A percentile compares a stretch with the other conserved stretches of the same genome.
These are phyloP conservation scores for Aspergillus tubingensis DNA, from an alignment of 2,329 filamentous ascomycete genomes.

Conservation along the genomic window DNA sequence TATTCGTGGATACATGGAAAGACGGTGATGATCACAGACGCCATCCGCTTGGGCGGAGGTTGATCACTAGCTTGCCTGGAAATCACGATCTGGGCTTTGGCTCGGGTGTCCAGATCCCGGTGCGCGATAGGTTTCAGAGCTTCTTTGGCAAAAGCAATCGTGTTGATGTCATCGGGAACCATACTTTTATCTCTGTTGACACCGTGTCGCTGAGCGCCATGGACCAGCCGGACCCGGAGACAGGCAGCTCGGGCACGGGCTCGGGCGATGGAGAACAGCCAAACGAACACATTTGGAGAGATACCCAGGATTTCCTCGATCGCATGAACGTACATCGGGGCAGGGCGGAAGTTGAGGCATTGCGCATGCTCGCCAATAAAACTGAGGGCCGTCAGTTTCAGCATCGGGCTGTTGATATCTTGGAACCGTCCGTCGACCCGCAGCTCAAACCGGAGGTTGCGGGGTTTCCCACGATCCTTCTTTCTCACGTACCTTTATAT, in stretches of 20 bases:
- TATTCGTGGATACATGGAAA: conserved; percentile 75
- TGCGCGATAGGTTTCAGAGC: conserved; percentile 78
- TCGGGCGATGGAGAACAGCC: conserved; percentile 54
- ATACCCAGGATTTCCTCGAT: conserved; percentile 74
- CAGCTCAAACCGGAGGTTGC: conserved; percentile 26
- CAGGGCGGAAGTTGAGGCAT: conserved; percentile 68
- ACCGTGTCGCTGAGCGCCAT: conserved; percentile 81
- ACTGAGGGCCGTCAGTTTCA: conserved; percentile 57
- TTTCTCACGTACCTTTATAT: conserved; percentile 89
- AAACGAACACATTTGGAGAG: conserved; percentile 67
- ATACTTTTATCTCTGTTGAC: conserved; percentile 92
- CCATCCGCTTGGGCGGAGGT: conserved; percentile 69
- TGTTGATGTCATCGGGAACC: conserved; percentile 89
- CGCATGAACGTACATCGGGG: conserved; percentile 65
- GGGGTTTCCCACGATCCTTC: conserved; percentile 81
- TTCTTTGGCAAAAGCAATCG: conserved; percentile 92
- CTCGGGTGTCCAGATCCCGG: conserved; percentile 74
- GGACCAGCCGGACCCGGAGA: conserved; percentile 55
- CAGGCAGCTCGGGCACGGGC: conserved; percentile 50
- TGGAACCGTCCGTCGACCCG: conserved; percentile 41
- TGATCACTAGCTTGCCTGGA: conserved; percentile 83
- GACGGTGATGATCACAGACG: conserved; percentile 56
- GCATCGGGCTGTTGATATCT: conserved; percentile 62
- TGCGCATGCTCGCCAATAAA: conserved; percentile 66
- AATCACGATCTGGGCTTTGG: conserved; percentile 96